phyloP scores from a whole-genome alignment of 257 asterid genomes.

The Fraxinus cuspidata region DNA sequence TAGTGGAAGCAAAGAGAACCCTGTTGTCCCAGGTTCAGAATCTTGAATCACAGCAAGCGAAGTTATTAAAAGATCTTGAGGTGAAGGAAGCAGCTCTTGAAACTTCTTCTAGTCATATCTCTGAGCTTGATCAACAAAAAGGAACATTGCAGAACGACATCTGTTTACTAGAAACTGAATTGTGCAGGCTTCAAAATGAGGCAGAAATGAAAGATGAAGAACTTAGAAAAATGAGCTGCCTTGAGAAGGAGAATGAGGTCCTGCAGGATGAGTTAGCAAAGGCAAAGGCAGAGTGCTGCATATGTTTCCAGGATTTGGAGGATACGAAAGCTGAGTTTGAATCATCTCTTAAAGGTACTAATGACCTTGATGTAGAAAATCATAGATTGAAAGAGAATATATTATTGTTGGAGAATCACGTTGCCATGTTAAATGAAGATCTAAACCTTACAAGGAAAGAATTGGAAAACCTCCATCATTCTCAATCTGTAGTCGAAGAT shows the following conservation, averaged over 20 bases:
- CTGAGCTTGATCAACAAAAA: conserved; percentile 54
- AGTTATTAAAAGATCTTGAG: conserved; percentile 51
- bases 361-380: conserved; percentile 37
- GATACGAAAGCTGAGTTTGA: conserved; percentile 41
- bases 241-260: conserved; percentile 55
- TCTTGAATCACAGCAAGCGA: conserved; percentile 42
- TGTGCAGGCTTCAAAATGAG: conserved; percentile 44
- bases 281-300: conserved; percentile 40
- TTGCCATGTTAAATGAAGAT: conserved; percentile 49
- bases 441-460: conserved; percentile 34
- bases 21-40: conserved; percentile 40
- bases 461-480: conserved; percentile 32
- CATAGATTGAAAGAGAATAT: conserved; percentile 33
- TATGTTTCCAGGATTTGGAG: conserved; percentile 57
- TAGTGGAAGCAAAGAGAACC: conserved; percentile 33
- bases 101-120: conserved; percentile 46
- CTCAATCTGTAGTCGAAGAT: conserved; percentile 39
- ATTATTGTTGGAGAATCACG: conserved; percentile 39
- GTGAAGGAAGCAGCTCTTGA: conserved; percentile 62
- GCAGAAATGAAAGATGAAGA: conserved; percentile 53
- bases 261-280: conserved; percentile 44
- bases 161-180: conserved; percentile 45
- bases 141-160: conserved; percentile 43
- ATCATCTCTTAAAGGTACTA: conserved; percentile 32
- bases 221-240: conserved; percentile 43